Percentiles rank a stretch among this genome's conserved stretches.
Conservation (phyloP, 225 moss, liverwort and hornwort genomes). For the Physcomitrellopsis africana region DNA sequence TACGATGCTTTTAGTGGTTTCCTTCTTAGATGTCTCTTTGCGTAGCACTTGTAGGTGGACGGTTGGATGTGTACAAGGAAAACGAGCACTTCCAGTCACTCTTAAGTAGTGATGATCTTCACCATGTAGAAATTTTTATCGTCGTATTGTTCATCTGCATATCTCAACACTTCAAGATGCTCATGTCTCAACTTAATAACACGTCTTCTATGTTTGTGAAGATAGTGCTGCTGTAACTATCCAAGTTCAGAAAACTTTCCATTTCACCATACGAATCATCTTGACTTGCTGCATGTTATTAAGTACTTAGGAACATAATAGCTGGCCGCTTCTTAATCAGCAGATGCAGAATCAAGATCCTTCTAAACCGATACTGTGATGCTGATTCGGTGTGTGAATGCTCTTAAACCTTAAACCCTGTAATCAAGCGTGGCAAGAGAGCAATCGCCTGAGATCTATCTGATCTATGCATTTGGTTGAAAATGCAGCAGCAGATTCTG, state of each 20-base stretch:
- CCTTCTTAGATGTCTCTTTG: constrained; percentile 9
- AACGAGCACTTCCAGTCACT: background rate
- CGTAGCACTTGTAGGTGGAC: background rate
- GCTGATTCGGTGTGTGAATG: background rate
- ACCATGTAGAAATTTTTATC: background rate
- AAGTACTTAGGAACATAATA: background rate
- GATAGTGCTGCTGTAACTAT: background rate
- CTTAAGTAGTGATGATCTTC: background rate
- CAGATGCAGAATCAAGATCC: background rate
- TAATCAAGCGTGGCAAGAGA: background rate
- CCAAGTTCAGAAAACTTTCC: background rate
- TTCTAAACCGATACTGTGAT: background rate
- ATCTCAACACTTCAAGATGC: background rate
- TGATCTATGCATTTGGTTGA: constrained; percentile 17
- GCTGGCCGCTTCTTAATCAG: background rate
- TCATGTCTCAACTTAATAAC: background rate
- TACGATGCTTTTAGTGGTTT: background rate
- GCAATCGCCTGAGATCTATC: background rate
- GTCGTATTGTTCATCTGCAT: background rate
- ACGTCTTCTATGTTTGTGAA: background rate
- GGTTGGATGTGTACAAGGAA: constrained; percentile 11
- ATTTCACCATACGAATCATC: background rate
- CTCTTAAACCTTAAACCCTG: constrained; percentile 30
- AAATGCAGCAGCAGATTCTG: constrained; percentile 25
- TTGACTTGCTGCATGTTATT: constrained; percentile 21